These are phyloP conservation scores for Carex pumila DNA, from an alignment of 176 grass and related monocot genomes.

Conservation along the genomic window DNA sequence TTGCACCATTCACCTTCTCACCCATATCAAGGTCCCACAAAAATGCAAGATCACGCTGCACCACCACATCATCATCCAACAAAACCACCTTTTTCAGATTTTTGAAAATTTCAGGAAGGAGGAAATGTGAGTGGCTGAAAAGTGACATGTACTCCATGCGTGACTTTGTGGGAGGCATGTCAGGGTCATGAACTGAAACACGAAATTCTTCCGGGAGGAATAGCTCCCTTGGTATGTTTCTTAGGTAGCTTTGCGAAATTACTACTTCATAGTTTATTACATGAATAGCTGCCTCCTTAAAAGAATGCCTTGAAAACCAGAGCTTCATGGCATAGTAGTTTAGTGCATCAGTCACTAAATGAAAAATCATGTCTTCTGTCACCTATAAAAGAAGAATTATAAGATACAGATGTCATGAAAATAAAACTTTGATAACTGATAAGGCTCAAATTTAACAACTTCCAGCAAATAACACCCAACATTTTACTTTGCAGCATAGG, in stretches of 20 bases:
- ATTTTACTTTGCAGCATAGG: not conserved
- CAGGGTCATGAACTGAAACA: slow-evolving; percentile 65
- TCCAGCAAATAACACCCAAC: not conserved
- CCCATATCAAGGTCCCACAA: slow-evolving; percentile 89
- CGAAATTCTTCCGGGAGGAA: slow-evolving; percentile 89
- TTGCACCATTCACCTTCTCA: slow-evolving; percentile 84
- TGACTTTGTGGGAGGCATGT: slow-evolving; percentile 51
- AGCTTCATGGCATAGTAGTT: slow-evolving; percentile 97
- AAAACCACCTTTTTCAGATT: slow-evolving; percentile 81
- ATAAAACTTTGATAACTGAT: slow-evolving; percentile 1
- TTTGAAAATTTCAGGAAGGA: slow-evolving; percentile 94
- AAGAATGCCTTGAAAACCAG: slow-evolving; percentile 84
- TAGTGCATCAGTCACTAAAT: slow-evolving; percentile 76
- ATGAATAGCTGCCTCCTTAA: slow-evolving; percentile 51
- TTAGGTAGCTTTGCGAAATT: slow-evolving; percentile 44
- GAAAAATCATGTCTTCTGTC: slow-evolving; percentile 68
- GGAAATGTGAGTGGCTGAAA: slow-evolving; percentile 96
- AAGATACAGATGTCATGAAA: slow-evolving; percentile 26
- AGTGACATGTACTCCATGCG: slow-evolving; percentile 77
- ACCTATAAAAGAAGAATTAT: slow-evolving; percentile 43
- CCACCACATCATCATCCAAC: slow-evolving; percentile 93
- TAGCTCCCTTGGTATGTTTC: slow-evolving; percentile 38
- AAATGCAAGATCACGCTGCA: slow-evolving; percentile 86
- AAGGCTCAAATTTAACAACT: not conserved
- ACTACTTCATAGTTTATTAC: slow-evolving; percentile 78